Evolutionary conservation across 805 yeast genomes (phyloP).

Genomic region (Nadsonia fulvescens): DNA sequence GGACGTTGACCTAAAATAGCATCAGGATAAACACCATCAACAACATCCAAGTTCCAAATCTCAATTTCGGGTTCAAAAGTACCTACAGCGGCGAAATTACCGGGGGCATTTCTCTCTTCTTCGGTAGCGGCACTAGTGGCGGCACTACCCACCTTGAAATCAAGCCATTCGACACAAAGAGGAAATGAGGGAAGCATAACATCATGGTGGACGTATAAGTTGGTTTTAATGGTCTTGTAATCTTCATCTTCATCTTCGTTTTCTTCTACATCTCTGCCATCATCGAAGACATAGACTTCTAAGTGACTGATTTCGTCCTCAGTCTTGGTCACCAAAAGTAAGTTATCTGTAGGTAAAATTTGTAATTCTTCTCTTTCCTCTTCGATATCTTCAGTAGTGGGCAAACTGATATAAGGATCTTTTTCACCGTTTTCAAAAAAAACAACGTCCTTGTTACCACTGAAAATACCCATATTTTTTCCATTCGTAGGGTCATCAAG

Average conservation of each 20-base stretch:
- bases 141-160: constrained; percentile 49
- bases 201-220: constrained; percentile 88
- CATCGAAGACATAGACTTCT: constrained; percentile 90
- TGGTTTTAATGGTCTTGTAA: constrained; percentile 41
- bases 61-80: constrained; percentile 96
- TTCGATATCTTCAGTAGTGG: constrained; percentile 37
- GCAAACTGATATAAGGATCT: constrained; percentile 47
- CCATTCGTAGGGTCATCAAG: constrained; percentile 36
- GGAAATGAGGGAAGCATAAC: constrained; percentile 95
- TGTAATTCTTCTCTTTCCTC: constrained; percentile 77
- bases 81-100: constrained; percentile 91
- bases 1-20: constrained; percentile 70
- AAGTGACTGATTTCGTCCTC: constrained; percentile 87
- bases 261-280: constrained; percentile 70
- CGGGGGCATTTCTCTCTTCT: constrained; percentile 29
- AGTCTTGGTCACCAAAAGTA: constrained; percentile 81
- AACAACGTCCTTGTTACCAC: constrained; percentile 25
- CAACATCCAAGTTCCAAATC: constrained; percentile 84
- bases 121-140: no score
- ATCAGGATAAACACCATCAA: constrained; percentile 91
- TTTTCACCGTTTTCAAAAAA: constrained; percentile 25
- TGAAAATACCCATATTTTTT: constrained; percentile 25
- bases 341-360: constrained; percentile 75
- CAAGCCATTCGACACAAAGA: constrained; percentile 88
- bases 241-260: constrained; percentile 47